phyloP scores from a whole-genome alignment of 768 basidiomycete genomes.

The Xerocomus spinulosus region DNA sequence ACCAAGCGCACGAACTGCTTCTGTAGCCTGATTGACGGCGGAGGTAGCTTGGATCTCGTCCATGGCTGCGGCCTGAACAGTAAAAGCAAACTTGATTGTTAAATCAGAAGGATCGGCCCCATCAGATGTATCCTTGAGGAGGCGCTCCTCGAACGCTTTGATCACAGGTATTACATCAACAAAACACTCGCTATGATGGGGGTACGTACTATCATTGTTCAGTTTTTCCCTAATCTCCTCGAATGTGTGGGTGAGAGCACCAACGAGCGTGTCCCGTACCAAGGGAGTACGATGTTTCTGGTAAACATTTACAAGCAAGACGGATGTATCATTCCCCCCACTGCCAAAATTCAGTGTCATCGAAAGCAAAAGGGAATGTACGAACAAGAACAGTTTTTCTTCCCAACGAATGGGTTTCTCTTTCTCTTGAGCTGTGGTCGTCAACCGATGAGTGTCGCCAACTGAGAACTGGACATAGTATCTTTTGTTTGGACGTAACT shows the following conservation, averaged over 20 bases:
- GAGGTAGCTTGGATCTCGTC: background rate
- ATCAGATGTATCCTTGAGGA: background rate
- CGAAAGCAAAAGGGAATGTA: background rate
- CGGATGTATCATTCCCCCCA: background rate
- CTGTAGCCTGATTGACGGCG: background rate
- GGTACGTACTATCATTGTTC: too few relatives aligned
- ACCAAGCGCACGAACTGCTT: background rate
- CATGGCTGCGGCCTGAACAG: too few relatives aligned
- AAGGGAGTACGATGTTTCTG: too few relatives aligned
- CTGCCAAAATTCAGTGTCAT: background rate
- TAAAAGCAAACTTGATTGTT: background rate
- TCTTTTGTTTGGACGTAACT: too few relatives aligned
- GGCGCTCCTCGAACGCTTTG: background rate
- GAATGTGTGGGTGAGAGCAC: too few relatives aligned
- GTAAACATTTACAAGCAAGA: background rate
- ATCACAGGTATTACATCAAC: background rate
- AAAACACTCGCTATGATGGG: too few relatives aligned
- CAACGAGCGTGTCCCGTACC: too few relatives aligned
- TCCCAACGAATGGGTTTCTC: too few relatives aligned
- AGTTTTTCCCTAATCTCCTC: too few relatives aligned
- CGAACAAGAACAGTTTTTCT: background rate
- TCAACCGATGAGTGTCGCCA: too few relatives aligned
- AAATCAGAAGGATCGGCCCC: background rate
- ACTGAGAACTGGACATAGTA: too few relatives aligned
- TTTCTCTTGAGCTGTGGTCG: too few relatives aligned